Percentiles rank a stretch among this genome's conserved stretches.
These are phyloP conservation scores for Chaetothyriales sp. DNA, from an alignment of 2,329 filamentous ascomycete genomes.

Conservation along the genomic window DNA sequence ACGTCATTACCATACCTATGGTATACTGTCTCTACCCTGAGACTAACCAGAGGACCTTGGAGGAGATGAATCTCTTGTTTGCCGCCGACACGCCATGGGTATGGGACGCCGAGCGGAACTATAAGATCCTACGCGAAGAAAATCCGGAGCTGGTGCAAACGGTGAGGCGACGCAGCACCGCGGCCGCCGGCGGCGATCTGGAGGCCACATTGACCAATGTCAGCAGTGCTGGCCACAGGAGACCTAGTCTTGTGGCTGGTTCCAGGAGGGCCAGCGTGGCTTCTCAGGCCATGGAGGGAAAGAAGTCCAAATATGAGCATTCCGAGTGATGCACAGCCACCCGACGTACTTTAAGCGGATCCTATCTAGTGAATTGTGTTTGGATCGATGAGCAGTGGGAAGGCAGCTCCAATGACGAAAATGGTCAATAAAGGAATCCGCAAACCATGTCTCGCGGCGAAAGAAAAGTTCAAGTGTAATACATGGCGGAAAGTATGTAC, in stretches of 20 bases:
- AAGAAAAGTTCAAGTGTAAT: too few species aligned
- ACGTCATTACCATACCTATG: constrained; percentile 52
- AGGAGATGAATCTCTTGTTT: constrained; percentile 64
- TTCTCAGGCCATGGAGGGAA: too few species aligned
- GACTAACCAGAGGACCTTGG: constrained; percentile 58
- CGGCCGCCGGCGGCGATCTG: constrained; percentile 14
- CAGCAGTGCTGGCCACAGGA: neutral
- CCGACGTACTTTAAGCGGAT: too few species aligned
- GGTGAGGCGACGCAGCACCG: constrained; percentile 23
- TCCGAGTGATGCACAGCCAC: too few species aligned
- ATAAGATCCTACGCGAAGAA: constrained; percentile 47
- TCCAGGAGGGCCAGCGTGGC: neutral
- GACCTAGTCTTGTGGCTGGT: neutral
- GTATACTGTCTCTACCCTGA: constrained; percentile 65
- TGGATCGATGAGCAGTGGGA: too few species aligned
- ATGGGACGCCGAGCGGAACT: constrained; percentile 57
- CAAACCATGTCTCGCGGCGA: too few species aligned
- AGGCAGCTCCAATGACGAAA: too few species aligned
- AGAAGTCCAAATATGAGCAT: too few species aligned
- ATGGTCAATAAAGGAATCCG: too few species aligned
- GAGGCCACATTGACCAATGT: constrained; percentile 1
- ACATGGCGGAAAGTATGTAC: too few species aligned
- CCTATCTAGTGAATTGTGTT: too few species aligned
- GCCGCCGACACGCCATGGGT: constrained; percentile 52
- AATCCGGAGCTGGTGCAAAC: constrained; percentile 38